These are phyloP conservation scores for Styphnolobium japonicum DNA, from an alignment of 306 rosid genomes.

Conservation along the genomic window DNA sequence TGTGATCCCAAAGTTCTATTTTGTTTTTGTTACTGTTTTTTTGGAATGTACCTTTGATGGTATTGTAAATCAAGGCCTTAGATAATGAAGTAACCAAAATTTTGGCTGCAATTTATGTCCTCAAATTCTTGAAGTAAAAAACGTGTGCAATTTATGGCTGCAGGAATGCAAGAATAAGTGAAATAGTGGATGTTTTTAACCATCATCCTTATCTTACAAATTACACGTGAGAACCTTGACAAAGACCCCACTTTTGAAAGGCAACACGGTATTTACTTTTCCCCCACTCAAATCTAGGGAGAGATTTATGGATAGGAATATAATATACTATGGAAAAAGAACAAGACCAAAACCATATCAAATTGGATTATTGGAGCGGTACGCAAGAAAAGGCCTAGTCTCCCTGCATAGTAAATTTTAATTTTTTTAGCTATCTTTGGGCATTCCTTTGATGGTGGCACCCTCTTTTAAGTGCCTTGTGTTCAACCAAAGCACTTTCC, in stretches of 20 bases:
- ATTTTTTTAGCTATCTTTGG: constrained; percentile 23
- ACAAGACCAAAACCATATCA: constrained; percentile 12
- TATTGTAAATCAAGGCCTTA: constrained; percentile 39
- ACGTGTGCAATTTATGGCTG: neutral
- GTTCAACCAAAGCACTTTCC: constrained; percentile 46
- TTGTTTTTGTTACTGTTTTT: neutral
- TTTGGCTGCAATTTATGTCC: constrained; percentile 28
- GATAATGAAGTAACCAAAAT: constrained; percentile 40
- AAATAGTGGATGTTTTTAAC: neutral
- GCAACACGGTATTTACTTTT: constrained; percentile 30
- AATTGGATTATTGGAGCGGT: constrained; percentile 34
- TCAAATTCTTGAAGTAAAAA: constrained; percentile 11
- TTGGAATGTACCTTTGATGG: constrained; percentile 22
- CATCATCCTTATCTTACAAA: constrained; percentile 32
- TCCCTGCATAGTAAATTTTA: constrained; percentile 32
- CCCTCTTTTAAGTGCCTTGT: constrained; percentile 42
- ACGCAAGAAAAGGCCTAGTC: constrained; percentile 41
- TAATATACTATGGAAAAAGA: constrained; percentile 32
- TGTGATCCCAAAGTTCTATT: constrained; percentile 30
- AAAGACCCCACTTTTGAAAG: constrained; percentile 45
- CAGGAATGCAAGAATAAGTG: neutral
- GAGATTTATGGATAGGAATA: constrained; percentile 46
- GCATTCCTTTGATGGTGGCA: constrained; percentile 35
- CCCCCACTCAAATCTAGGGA: constrained; percentile 31
- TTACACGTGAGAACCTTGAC: constrained; percentile 41